Evolutionary conservation across 441 rosid species (phyloP).

Genomic region (Raphanus hybrid): DNA sequence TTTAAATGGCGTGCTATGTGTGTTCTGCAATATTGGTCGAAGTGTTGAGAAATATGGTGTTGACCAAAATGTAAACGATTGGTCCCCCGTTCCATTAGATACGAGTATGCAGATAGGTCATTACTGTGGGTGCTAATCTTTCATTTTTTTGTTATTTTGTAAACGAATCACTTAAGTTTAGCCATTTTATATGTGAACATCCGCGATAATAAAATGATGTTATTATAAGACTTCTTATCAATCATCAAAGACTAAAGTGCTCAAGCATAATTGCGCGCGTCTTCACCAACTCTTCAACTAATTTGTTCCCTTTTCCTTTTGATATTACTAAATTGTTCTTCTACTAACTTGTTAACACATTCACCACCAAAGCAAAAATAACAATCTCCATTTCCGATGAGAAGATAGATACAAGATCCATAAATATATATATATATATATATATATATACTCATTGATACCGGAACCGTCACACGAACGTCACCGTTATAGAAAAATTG

Average conservation of each 20-base stretch:
- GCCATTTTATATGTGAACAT: constrained; percentile 16
- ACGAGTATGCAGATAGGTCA: neutral
- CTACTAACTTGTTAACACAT: neutral
- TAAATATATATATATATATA: neutral
- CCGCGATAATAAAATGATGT: neutral
- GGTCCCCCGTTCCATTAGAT: constrained; percentile 15
- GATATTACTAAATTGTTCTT: constrained; percentile 19
- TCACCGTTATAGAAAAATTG: neutral
- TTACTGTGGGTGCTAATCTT: constrained; percentile 27
- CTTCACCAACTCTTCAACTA: constrained; percentile 31
- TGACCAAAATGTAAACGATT: neutral
- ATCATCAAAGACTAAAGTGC: neutral
- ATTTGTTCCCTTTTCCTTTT: neutral
- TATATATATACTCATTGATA: neutral
- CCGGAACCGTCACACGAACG: neutral
- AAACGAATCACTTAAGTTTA: constrained; percentile 15
- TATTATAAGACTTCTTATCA: neutral
- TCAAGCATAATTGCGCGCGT: neutral
- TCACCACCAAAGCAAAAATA: constrained; percentile 4
- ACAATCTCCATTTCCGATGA: neutral
- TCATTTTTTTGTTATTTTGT: constrained; percentile 23
- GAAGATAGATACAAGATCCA: neutral
- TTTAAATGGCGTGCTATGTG: constrained; percentile 45
- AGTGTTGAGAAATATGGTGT: neutral
- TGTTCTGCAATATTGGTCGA: neutral